A percentile compares a stretch with the other conserved stretches of the same genome.
phyloP scores from a whole-genome alignment of 768 basidiomycete species.

The Pisolithus microcarpus region DNA sequence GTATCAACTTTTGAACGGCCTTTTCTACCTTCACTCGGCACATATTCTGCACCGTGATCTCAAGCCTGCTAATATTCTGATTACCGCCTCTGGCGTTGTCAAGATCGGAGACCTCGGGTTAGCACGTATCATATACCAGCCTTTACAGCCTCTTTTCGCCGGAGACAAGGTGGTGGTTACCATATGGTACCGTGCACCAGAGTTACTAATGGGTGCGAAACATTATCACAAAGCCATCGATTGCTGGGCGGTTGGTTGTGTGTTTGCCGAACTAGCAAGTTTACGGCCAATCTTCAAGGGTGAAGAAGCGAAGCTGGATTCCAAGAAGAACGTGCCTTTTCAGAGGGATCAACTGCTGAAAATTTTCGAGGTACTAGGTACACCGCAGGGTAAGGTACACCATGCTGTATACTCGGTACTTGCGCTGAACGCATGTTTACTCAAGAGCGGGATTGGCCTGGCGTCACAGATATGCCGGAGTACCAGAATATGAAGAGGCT shows the following conservation, averaged over 20 bases:
- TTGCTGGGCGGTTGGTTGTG: constrained; percentile 97
- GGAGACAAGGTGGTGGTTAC: constrained; percentile 99
- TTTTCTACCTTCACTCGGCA: constrained; percentile 88
- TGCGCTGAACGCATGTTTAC: neutral
- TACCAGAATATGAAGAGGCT: constrained; percentile 75
- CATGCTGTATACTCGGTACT: neutral
- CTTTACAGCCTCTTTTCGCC: constrained; percentile 82
- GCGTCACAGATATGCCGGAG: constrained; percentile 80
- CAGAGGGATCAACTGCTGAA: constrained; percentile 91
- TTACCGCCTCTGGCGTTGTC: constrained; percentile 80
- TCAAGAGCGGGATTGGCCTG: constrained; percentile 85
- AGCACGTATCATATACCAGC: constrained; percentile 84
- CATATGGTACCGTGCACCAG: constrained; percentile 98
- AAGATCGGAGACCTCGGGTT: constrained; percentile 99
- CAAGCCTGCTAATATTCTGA: constrained; percentile 98
- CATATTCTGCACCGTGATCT: constrained; percentile 97
- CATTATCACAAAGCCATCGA: constrained; percentile 98
- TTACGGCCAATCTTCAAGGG: constrained; percentile 97
- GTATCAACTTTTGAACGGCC: constrained; percentile 90
- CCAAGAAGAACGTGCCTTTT: constrained; percentile 96
- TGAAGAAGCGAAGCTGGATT: constrained; percentile 95
- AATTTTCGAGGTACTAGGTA: constrained; percentile 94
- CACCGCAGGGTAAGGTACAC: constrained; percentile 57
- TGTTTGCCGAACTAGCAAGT: constrained; percentile 91
- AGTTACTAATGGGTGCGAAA: constrained; percentile 90